A percentile compares a stretch with the other conserved stretches of the same genome.
phyloP scores from a whole-genome alignment of 176 grass and related monocot genomes.

The Ensete glaucum region DNA sequence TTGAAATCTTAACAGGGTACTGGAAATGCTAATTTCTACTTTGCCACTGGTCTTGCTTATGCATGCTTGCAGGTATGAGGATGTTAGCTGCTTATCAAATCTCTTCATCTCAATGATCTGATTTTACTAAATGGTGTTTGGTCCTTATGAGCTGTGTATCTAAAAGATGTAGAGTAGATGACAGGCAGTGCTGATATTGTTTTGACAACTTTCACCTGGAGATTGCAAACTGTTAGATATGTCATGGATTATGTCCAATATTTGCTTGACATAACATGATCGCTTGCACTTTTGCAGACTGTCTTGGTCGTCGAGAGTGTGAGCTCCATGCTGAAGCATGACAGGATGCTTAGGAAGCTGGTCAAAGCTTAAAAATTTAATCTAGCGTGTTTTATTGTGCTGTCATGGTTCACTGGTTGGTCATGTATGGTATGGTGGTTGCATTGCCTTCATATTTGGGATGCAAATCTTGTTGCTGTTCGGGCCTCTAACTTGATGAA shows the following conservation, averaged over 20 bases:
- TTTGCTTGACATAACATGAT: constrained; percentile 10
- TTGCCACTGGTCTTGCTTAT: constrained; percentile 82
- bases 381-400: too few relatives aligned
- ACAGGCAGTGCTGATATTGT: background rate
- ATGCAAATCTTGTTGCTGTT: background rate
- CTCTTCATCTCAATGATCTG: background rate
- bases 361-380: background rate
- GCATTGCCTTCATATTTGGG: background rate
- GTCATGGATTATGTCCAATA: background rate
- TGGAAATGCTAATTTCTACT: constrained; percentile 98
- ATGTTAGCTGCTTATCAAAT: background rate
- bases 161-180: too few relatives aligned
- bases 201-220: constrained; percentile 2
- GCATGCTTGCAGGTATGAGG: constrained; percentile 80
- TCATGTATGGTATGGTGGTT: background rate
- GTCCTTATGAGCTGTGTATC: background rate
- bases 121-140: background rate
- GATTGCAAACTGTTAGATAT: constrained; percentile 1
- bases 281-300: constrained; percentile 50
- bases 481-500: background rate
- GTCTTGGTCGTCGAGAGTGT: constrained; percentile 64
- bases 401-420: background rate
- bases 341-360: constrained; percentile 61
- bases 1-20: constrained; percentile 47
- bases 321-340: constrained; percentile 73